phyloP scores from a whole-genome alignment of 768 basidiomycete species.

The Auricularia sp. region DNA sequence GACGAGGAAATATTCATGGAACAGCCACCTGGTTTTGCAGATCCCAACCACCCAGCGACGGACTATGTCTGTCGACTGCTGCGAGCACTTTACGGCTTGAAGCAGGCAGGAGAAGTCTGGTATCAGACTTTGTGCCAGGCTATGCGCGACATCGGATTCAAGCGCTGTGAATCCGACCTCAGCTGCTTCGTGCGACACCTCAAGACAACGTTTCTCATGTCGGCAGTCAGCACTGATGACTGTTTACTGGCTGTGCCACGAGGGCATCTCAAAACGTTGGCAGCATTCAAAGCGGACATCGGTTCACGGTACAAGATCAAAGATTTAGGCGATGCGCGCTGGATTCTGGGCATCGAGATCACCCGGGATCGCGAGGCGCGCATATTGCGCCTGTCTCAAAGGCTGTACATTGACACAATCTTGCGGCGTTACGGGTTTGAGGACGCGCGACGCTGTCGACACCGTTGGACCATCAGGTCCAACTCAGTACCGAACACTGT shows the following conservation, averaged over 20 bases:
- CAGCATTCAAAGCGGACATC: neutral
- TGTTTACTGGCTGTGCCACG: too few species aligned
- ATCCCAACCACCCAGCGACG: neutral
- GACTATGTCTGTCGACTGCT: constrained; percentile 11
- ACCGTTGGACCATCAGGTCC: neutral
- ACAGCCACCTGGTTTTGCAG: constrained; percentile 5
- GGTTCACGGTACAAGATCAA: neutral
- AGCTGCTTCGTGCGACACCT: constrained; percentile 21
- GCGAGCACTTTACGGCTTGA: constrained; percentile 31
- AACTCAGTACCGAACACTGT: too few species aligned
- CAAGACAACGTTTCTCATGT: constrained; percentile 7
- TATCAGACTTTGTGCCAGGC: constrained; percentile 18
- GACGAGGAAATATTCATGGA: constrained; percentile 15
- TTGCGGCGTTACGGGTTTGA: neutral
- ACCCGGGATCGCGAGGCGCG: neutral
- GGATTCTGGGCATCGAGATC: constrained; percentile 5
- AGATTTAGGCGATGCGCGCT: neutral
- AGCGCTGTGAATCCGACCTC: constrained; percentile 16
- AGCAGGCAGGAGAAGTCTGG: constrained; percentile 28
- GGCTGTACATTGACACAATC: neutral
- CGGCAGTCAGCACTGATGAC: constrained; percentile 17
- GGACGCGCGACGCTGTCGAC: neutral
- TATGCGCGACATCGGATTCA: constrained; percentile 13
- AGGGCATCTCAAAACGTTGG: too few species aligned
- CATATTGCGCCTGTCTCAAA: neutral